Evolutionary conservation across 164 flowering plant genomes (phyloP).

Genomic region (Vitis rupestris): DNA sequence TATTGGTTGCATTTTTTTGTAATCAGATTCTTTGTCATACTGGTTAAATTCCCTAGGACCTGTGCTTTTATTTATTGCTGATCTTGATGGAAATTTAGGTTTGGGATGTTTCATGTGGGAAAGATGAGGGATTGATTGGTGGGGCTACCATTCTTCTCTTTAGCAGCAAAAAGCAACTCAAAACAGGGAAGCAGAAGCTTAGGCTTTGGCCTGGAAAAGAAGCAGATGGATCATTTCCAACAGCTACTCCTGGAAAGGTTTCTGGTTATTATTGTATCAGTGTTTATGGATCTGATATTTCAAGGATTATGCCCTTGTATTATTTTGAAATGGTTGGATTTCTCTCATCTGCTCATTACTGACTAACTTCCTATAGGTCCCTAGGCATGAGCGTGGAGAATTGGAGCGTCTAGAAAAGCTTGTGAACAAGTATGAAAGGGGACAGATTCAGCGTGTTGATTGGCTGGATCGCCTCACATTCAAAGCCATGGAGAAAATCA

Average conservation of each 20-base stretch:
- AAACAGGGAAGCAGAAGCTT: slow-evolving; percentile 95
- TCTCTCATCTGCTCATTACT: slow-evolving; percentile 4
- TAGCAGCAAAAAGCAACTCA: slow-evolving; percentile 84
- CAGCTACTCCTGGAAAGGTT: slow-evolving; percentile 97
- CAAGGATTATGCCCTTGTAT: not conserved
- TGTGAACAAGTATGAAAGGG: slow-evolving; percentile 92
- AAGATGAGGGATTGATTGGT: slow-evolving; percentile 77
- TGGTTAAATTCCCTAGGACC: too few relatives aligned
- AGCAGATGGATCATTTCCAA: slow-evolving; percentile 92
- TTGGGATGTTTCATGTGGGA: slow-evolving; percentile 89
- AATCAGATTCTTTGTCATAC: too few relatives aligned
- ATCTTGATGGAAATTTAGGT: slow-evolving; percentile 44
- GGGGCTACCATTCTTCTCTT: slow-evolving; percentile 95
- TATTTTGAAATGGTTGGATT: not conserved
- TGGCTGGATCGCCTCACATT: slow-evolving; percentile 95
- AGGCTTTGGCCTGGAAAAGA: slow-evolving; percentile 88
- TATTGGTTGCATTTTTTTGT: too few relatives aligned
- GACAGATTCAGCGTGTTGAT: slow-evolving; percentile 86
- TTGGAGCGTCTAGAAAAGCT: slow-evolving; percentile 92
- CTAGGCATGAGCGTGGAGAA: slow-evolving; percentile 91
- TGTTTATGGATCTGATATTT: not conserved
- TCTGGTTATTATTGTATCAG: not conserved
- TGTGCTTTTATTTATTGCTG: not conserved
- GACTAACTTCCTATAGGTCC: slow-evolving; percentile 53
- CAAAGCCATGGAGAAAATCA: slow-evolving; percentile 75